phyloP scores from a whole-genome alignment of 169 alveolate species.

The Plasmodium ovale region DNA sequence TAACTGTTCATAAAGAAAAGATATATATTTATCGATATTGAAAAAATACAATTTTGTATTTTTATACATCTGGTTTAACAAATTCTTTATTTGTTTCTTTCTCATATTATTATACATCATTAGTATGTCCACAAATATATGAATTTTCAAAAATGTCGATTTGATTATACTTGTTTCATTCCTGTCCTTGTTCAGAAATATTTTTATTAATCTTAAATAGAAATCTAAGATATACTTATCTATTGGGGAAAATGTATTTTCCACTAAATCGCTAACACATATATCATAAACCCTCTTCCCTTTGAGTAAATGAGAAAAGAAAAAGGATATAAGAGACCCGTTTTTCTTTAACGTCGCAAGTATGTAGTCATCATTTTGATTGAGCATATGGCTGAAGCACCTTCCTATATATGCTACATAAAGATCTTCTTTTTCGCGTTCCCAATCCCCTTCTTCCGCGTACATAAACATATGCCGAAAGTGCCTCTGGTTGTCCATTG shows the following conservation, averaged over 20 bases:
- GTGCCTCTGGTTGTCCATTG: too few species aligned
- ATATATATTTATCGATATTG: conserved; percentile 24
- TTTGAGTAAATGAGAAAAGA: conserved; percentile 53
- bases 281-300: conserved; percentile 23
- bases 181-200: conserved; percentile 23
- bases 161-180: conserved; percentile 24
- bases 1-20: conserved; percentile 43
- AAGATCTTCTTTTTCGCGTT: conserved; percentile 7
- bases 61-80: conserved; percentile 13
- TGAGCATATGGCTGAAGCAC: conserved; percentile 37
- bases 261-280: not conserved
- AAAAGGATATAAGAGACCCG: conserved; percentile 29
- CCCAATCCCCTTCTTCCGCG: conserved; percentile 5
- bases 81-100: conserved; percentile 12
- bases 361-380: conserved; percentile 53
- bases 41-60: conserved; percentile 15
- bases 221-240: conserved; percentile 35
- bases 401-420: conserved; percentile 24
- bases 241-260: not conserved
- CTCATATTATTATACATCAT: conserved; percentile 31
- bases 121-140: conserved; percentile 52
- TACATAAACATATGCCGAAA: conserved; percentile 39
- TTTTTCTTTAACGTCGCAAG: conserved; percentile 47
- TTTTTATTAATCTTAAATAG: conserved; percentile 31
- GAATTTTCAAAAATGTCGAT: conserved; percentile 21